Evolutionary conservation across 192 early-diverging fungal species (phyloP), one percentile per base, ranked within the genome.

Genomic region (Phlyctochytrium planicorne): DNA sequence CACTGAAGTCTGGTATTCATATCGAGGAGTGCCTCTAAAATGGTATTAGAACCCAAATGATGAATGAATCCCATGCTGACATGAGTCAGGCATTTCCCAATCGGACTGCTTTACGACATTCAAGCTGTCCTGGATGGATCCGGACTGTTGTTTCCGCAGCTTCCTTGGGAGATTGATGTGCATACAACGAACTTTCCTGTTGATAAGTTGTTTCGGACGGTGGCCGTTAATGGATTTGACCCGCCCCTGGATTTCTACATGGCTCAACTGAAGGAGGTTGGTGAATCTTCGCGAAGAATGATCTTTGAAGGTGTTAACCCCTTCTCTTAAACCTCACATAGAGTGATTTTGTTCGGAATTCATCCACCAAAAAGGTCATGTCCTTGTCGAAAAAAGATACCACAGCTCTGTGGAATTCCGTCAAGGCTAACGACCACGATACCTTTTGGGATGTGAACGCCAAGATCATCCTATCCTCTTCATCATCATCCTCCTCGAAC

Each of bases 291-390:
- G n/a, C n/a, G n/a, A 20, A 16, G 14, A 12, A 14, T 25, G 14
- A 12, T 14, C 20, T 20, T 27, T 30, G 12, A 20, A 24, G 27
- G 27, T 12, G 16, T 25, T 17, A 12, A 27, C 20, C 14, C 16
- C 53, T 52, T 23, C 10, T 53, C n/a, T n/a, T n/a, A n/a, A n/a
- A n/a, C n/a, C n/a, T n/a, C n/a, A n/a, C n/a, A 12, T 61, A 91
- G 88, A 84, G 91, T 1, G 94, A 96, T 69, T 94, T 87, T 75
- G 79, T 94, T 24, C 84, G 93, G 34, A 85, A 90, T 72, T 91
- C 90, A 36, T 88, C 84, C 23, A 92, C 89, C 2, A 94, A 94
- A 73, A 82, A 87, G 52, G 89, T 93, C 24, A 94, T 96, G 93
- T 87, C 88, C 27, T 68, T 96, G 73, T 87, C 91, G 29, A 93